These are phyloP conservation scores for Populus hybrid DNA, from an alignment of 441 rosid genomes.

Conservation along the genomic window DNA sequence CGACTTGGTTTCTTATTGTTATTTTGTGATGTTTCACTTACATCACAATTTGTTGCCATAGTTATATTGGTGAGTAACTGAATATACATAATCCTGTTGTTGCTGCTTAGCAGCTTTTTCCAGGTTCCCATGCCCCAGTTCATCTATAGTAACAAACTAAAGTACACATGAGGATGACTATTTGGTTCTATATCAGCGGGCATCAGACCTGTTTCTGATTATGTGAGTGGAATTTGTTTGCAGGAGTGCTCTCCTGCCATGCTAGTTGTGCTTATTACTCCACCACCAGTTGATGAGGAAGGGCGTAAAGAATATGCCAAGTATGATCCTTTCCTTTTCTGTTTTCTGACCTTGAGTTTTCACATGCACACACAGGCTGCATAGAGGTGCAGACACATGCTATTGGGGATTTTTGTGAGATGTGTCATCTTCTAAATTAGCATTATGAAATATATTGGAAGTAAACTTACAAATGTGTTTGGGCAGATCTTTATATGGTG, in stretches of 20 bases:
- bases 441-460: background rate
- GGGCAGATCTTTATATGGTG: slow-evolving; percentile 65
- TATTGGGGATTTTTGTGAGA: background rate
- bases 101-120: background rate
- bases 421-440: background rate
- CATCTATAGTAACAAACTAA: background rate
- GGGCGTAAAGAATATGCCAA: slow-evolving; percentile 65
- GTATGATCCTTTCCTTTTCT: slow-evolving; percentile 29
- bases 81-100: background rate
- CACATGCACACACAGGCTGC: background rate
- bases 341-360: background rate
- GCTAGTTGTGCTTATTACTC: slow-evolving; percentile 73
- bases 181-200: background rate
- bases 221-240: slow-evolving; percentile 6
- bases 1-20: background rate
- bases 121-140: background rate
- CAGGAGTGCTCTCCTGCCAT: slow-evolving; percentile 68
- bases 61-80: background rate
- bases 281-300: slow-evolving; percentile 79
- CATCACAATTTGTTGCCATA: background rate
- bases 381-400: background rate
- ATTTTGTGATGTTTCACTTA: background rate
- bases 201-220: background rate
- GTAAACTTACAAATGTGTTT: background rate
- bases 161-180: background rate